Conservation (phyloP, 2,329 filamentous ascomycete species). For the Fusarium longipes region DNA sequence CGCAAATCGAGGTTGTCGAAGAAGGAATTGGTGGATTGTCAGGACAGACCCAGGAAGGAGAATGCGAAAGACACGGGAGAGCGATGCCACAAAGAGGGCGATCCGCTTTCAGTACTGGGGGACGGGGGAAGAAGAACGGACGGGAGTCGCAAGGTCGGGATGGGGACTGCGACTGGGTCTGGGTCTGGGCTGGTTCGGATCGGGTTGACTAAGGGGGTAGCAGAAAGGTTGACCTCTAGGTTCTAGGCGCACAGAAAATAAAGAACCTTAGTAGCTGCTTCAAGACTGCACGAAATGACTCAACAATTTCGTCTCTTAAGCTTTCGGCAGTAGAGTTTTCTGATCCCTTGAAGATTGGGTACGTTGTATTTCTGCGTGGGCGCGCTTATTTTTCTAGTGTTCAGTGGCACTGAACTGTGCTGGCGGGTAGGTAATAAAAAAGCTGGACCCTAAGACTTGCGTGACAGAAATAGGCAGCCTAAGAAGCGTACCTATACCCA, state of each 20-base stretch:
- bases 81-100: constrained; percentile 40
- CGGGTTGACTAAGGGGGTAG: constrained; percentile 2
- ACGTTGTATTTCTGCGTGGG: constrained; percentile 38
- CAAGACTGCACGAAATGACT: neutral
- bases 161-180: constrained; percentile 21
- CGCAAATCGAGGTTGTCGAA: constrained; percentile 35
- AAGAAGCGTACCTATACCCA: no score
- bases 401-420: neutral
- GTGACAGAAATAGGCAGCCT: no score
- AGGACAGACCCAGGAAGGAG: constrained; percentile 41
- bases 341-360: neutral
- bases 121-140: constrained; percentile 8
- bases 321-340: neutral
- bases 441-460: no score
- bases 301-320: neutral
- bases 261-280: neutral
- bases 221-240: neutral
- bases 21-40: constrained; percentile 39
- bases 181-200: constrained; percentile 32
- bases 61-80: constrained; percentile 44
- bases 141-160: constrained; percentile 36
- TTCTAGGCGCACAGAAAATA: neutral
- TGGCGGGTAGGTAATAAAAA: no score
- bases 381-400: constrained; percentile 39
- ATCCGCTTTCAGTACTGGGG: constrained; percentile 41